A percentile compares a stretch with the other conserved stretches of the same genome.
Conservation (phyloP, 345 rosid species). For the Aquilaria yunnanensis region DNA sequence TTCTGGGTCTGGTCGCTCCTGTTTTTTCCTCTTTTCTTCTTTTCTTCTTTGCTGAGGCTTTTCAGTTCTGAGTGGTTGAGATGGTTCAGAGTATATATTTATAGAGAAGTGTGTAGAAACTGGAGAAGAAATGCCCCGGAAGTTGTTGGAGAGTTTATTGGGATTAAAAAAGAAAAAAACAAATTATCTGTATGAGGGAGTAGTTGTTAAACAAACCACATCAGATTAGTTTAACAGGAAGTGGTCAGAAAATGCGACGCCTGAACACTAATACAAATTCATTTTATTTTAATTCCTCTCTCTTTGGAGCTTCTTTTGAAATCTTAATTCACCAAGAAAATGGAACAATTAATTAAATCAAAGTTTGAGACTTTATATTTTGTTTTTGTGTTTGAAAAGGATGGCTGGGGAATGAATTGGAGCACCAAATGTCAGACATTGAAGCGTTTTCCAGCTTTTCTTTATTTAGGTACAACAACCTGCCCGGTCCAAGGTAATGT, state of each 20-base stretch:
- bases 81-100: not conserved
- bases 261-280: too few species aligned
- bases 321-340: not conserved
- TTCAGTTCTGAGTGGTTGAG: not conserved
- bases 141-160: not conserved
- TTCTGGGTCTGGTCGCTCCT: conserved; percentile 31
- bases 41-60: not conserved
- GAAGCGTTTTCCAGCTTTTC: too few species aligned
- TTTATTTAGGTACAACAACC: too few species aligned
- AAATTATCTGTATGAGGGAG: not conserved
- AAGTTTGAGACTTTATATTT: not conserved
- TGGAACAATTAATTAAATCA: not conserved
- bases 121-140: not conserved
- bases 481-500: too few species aligned
- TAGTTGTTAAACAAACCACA: not conserved
- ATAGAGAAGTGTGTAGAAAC: not conserved
- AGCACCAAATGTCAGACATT: too few species aligned
- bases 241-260: not conserved
- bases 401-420: too few species aligned
- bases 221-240: not conserved
- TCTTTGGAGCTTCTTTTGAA: too few species aligned
- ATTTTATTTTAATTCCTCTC: not conserved
- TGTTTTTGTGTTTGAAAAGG: too few species aligned
- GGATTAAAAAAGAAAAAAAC: not conserved
- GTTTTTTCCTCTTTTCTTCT: too few species aligned